Conservation (phyloP, 202 grass and related monocot species). For the Carex sylvatica region DNA sequence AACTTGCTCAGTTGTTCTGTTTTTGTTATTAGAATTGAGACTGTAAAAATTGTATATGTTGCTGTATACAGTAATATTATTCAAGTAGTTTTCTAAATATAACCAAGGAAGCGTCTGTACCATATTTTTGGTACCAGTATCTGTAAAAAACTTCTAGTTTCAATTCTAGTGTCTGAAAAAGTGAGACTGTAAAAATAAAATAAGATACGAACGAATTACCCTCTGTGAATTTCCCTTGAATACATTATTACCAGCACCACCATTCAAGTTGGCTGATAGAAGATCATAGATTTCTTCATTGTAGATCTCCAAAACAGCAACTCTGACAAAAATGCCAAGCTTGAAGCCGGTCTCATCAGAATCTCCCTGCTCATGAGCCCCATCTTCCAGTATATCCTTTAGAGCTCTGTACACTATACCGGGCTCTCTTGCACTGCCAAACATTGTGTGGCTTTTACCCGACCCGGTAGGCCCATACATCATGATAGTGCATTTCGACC, state of each 20-base stretch:
- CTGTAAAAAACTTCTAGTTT: too few relatives aligned
- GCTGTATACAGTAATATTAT: too few relatives aligned
- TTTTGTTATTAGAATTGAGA: conserved; percentile 10
- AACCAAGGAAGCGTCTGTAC: too few relatives aligned
- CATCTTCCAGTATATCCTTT: conserved; percentile 52
- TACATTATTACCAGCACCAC: conserved; percentile 31
- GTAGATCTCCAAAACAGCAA: conserved; percentile 79
- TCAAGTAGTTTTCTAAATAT: too few relatives aligned
- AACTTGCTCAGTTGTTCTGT: conserved; percentile 11
- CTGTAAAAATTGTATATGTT: not conserved
- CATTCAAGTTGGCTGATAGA: conserved; percentile 32
- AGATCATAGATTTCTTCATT: conserved; percentile 96
- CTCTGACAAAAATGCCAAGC: conserved; percentile 61
- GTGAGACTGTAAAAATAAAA: not conserved
- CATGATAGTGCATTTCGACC: conserved; percentile 88
- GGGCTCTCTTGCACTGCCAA: conserved; percentile 60
- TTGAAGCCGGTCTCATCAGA: conserved; percentile 44
- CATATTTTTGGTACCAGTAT: too few relatives aligned
- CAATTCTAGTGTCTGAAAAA: too few relatives aligned
- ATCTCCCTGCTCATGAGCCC: not conserved
- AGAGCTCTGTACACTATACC: conserved; percentile 92
- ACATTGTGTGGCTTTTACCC: conserved; percentile 96
- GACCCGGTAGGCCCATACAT: conserved; percentile 85
- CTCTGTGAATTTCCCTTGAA: conserved; percentile 55
- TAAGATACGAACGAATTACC: conserved; percentile 32